These are phyloP conservation scores for Medicago truncatula DNA, from an alignment of 306 rosid species.

Conservation along the genomic window MtrunA17r5.0-ANR NC_053048.1:37677001-37677500, in stretches of 20 bases:
- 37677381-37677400: background rate
- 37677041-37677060: background rate
- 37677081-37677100: background rate
- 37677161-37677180: background rate
- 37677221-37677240: background rate
- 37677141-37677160: background rate
- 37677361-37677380: conserved; percentile 7
- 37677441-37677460: conserved; percentile 2
- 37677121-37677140: background rate
- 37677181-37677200: background rate
- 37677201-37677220: conserved; percentile 11
- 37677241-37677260: background rate
- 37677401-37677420: background rate
- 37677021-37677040: conserved; percentile 20
- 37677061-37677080: conserved; percentile 8
- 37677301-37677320: conserved; percentile 19
- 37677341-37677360: background rate
- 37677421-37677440: background rate
- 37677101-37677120: background rate
- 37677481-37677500: background rate
- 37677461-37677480: background rate
- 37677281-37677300: background rate
- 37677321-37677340: background rate
- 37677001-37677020: conserved; percentile 14
- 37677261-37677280: conserved; percentile 7